Conservation (phyloP, 495 filamentous ascomycete genomes). For the Penicillium tannophilum region DNA sequence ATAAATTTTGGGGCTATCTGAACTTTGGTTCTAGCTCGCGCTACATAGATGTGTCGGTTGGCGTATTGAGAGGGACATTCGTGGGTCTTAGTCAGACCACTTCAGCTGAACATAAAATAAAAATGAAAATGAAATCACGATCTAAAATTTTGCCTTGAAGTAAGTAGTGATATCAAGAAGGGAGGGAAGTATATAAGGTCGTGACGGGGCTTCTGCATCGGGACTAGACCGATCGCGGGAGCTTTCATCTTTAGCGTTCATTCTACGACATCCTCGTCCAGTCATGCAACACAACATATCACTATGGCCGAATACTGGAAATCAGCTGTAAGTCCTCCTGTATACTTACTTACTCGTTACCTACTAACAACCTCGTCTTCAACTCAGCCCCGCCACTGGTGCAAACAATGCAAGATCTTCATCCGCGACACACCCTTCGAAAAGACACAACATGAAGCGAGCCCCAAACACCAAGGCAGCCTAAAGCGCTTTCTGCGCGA, state of each 20-base stretch:
- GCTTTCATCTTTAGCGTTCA: not conserved
- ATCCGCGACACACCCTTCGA: constrained; percentile 92
- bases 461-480: constrained; percentile 80
- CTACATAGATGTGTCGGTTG: not conserved
- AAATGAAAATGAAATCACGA: not conserved
- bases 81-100: not conserved
- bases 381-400: constrained; percentile 82
- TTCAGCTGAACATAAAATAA: not conserved
- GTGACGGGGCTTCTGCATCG: constrained; percentile 11
- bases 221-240: constrained; percentile 23
- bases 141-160: too few species aligned
- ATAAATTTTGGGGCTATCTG: constrained; percentile 10
- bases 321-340: constrained; percentile 65
- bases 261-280: constrained; percentile 3
- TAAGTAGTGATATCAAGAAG: too few species aligned
- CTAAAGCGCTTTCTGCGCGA: constrained; percentile 90
- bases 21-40: not conserved
- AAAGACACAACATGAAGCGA: constrained; percentile 87
- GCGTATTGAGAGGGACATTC: not conserved
- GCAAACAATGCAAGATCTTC: constrained; percentile 92
- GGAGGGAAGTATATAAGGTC: not conserved
- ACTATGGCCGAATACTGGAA: constrained; percentile 98
- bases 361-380: constrained; percentile 4
- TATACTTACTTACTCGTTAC: not conserved
- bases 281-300: constrained; percentile 1